Percentiles rank a stretch among this genome's conserved stretches.
Conservation (phyloP, 2,329 filamentous ascomycete genomes). For the Arthrobotrys iridis region DNA sequence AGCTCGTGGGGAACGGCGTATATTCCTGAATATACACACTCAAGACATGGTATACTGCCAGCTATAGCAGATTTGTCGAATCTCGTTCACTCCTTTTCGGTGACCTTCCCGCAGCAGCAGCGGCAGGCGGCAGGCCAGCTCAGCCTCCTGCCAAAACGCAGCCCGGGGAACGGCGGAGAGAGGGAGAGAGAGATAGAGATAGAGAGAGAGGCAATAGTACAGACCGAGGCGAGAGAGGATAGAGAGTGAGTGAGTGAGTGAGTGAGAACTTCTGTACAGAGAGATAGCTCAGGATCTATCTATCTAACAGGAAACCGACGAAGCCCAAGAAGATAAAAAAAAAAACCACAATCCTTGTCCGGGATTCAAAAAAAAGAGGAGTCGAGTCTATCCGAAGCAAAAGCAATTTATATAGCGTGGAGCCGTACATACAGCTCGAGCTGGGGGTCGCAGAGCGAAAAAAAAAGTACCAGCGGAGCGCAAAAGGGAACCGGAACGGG, state of each 20-base stretch:
- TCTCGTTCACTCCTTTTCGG: conserved; percentile 26
- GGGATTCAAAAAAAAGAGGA: conserved; percentile 13
- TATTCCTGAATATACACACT: background rate
- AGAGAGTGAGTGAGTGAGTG: background rate
- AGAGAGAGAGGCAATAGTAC: background rate
- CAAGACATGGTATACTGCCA: conserved; percentile 26
- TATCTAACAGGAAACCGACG: conserved; percentile 22
- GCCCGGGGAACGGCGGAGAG: conserved; percentile 42
- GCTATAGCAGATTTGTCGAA: conserved; percentile 1
- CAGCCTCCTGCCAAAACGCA: conserved; percentile 54
- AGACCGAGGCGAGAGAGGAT: background rate
- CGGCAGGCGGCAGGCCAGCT: no score
- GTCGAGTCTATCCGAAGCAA: conserved; percentile 32
- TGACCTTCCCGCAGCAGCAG: background rate
- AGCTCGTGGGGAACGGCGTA: conserved; percentile 17
- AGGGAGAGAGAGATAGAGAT: background rate
- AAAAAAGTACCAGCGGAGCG: no score
- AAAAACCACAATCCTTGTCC: background rate
- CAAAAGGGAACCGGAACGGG: background rate
- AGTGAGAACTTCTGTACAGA: conserved; percentile 37
- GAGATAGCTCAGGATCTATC: conserved; percentile 28
- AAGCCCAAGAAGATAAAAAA: conserved; percentile 12
- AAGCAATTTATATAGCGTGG: conserved; percentile 32
- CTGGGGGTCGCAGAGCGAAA: conserved; percentile 3
- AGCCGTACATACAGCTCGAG: conserved; percentile 1